A percentile compares a stretch with the other conserved stretches of the same genome.
Conservation (phyloP, 2,329 filamentous ascomycete species). For the Didymella pinodella region DNA sequence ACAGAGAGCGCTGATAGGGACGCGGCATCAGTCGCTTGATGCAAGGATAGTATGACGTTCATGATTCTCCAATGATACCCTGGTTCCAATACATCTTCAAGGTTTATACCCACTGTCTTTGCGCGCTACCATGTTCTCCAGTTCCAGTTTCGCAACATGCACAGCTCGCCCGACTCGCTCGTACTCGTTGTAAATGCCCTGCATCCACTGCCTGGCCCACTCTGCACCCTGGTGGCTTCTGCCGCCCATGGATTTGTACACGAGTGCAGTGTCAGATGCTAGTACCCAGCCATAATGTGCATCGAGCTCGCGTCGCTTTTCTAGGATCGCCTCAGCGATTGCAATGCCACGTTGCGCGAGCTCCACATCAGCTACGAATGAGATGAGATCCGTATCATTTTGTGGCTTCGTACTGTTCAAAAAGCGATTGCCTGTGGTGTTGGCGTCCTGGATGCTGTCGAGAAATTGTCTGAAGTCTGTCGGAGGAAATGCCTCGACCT, state of each 20-base stretch:
- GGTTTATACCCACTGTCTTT: neutral
- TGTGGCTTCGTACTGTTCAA: neutral
- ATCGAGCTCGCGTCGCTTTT: slow-evolving; percentile 4
- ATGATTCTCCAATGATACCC: neutral
- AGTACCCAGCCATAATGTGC: slow-evolving; percentile 14
- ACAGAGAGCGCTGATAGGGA: slow-evolving; percentile 17
- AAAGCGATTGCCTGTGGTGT: neutral
- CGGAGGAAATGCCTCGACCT: neutral
- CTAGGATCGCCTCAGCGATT: neutral
- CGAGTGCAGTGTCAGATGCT: slow-evolving; percentile 1
- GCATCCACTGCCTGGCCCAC: slow-evolving; percentile 8
- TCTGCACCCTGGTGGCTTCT: neutral
- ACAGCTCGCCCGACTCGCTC: neutral
- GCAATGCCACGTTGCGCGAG: neutral
- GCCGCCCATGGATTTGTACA: slow-evolving; percentile 6
- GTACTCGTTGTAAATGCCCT: slow-evolving; percentile 2
- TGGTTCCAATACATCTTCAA: neutral
- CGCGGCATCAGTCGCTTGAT: slow-evolving; percentile 17
- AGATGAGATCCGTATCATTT: no score
- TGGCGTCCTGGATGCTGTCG: slow-evolving; percentile 1
- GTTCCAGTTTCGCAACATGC: neutral
- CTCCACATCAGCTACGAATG: neutral
- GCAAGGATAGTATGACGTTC: slow-evolving; percentile 9
- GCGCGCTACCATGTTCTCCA: neutral
- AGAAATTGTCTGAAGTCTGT: slow-evolving; percentile 12